Percentiles rank a stretch among this genome's conserved stretches.
Evolutionary conservation across 2,329 filamentous ascomycete genomes (phyloP).

Genomic region (Catunica adiposa): DNA sequence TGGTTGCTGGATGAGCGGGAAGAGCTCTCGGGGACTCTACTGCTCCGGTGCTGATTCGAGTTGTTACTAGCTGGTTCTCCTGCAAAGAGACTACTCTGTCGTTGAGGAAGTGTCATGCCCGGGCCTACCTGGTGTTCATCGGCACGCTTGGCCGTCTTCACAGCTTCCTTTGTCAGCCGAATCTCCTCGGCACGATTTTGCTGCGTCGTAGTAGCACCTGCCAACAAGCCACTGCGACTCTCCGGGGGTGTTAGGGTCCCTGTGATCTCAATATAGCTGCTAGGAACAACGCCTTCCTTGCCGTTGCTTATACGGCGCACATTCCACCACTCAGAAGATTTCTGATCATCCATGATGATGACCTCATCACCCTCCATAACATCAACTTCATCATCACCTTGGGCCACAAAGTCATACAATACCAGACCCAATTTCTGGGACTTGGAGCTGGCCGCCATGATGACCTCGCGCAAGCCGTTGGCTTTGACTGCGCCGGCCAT

Average conservation of each 20-base stretch:
- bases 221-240: conserved; percentile 33
- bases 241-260: conserved; percentile 42
- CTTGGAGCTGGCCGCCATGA: conserved; percentile 57
- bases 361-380: conserved; percentile 85
- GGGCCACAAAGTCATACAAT: conserved; percentile 90
- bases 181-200: conserved; percentile 68
- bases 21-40: conserved; percentile 23
- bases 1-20: conserved; percentile 24
- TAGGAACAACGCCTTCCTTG: conserved; percentile 88
- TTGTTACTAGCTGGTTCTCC: conserved; percentile 49
- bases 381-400: conserved; percentile 90
- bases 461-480: conserved; percentile 70
- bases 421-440: conserved; percentile 68
- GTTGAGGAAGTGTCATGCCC: conserved; percentile 57
- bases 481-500: conserved; percentile 71
- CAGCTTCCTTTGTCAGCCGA: conserved; percentile 63
- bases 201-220: conserved; percentile 50
- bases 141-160: conserved; percentile 32
- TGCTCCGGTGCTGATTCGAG: conserved; percentile 49
- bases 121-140: conserved; percentile 51
- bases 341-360: conserved; percentile 69
- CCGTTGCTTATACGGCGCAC: conserved; percentile 79
- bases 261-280: conserved; percentile 85
- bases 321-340: conserved; percentile 98
- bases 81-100: conserved; percentile 61